Evolutionary conservation across 306 rosid genomes (phyloP), one percentile per base, ranked within the genome.

Genomic region (Cyclanthera cordifolia): DNA sequence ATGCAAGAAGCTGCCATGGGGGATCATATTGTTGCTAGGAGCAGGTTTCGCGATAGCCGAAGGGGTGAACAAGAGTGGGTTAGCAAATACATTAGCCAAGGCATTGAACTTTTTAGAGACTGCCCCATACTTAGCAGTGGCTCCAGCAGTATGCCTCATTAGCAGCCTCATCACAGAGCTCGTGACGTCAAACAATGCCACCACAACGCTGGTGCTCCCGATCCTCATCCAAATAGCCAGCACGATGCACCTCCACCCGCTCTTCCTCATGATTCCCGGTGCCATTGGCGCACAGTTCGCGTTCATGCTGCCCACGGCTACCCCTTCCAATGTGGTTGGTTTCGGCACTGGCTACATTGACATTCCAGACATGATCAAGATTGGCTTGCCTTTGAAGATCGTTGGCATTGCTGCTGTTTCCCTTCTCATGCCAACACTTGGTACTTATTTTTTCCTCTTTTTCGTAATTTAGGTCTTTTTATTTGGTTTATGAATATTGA

Each of bases 1-100:
- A 46, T 92, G 98, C 85, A 87, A 85, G 78, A 89, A 79, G 75
- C 80, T 92, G 17, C 97, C 96, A 0, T 92, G 97, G 96, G 86
- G 75, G 78, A 86, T 92, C 3, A 80, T 92, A 61, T 72, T 92
- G 47, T 83, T 92, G 14, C 79, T 89, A 4, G 97, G 97, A 24
- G 96, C 96, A 4, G 96, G 96, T 0, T 92, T 92, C 48, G 97
- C 97, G 73, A 67, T 89, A 57, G 97, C 97, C 0, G 97, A 92
- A 17, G 97, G 96, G 2, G 93, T 89, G 3, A 76, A 82, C 63
- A 78, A 87, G 0, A 89, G 93, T 54, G 96, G 96, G 41, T 81
- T 89, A 19, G 90, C 97, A 1, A 85, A 85, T 6, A 77, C 85
- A 17, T 39, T 92, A 7, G 86, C 96, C 0, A 48, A 79, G 53